These are phyloP conservation scores for Aspergillus taichungensis DNA, from an alignment of 495 filamentous ascomycete genomes.

Conservation along the genomic window DNA sequence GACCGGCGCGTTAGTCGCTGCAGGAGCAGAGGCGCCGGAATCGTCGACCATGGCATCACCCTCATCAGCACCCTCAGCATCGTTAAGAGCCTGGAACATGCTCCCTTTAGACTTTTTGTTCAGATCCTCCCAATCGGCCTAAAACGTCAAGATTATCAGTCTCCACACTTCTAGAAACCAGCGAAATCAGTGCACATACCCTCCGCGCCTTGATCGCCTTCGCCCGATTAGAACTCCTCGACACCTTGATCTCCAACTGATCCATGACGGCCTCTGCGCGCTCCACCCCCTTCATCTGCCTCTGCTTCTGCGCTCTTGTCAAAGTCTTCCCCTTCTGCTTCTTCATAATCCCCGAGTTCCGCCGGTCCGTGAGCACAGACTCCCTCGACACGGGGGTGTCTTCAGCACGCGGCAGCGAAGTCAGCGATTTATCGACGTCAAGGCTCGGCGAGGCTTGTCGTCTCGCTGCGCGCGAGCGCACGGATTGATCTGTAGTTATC, in stretches of 20 bases:
- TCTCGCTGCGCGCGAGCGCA: constrained; percentile 65
- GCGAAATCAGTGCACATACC: constrained; percentile 17
- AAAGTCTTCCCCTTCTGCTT: constrained; percentile 54
- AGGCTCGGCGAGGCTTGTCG: constrained; percentile 63
- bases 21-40: constrained; percentile 6
- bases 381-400: constrained; percentile 43
- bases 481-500: constrained; percentile 26
- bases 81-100: constrained; percentile 22
- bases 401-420: constrained; percentile 46
- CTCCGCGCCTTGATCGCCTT: constrained; percentile 45
- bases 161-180: neutral
- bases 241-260: constrained; percentile 59
- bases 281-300: constrained; percentile 65
- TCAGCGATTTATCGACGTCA: constrained; percentile 68
- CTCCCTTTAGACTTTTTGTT: constrained; percentile 25
- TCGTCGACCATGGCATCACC: constrained; percentile 29
- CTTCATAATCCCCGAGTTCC: constrained; percentile 55
- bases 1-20: neutral
- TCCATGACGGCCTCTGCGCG: constrained; percentile 63
- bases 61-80: constrained; percentile 16
- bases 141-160: constrained; percentile 11
- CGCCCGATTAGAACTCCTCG: constrained; percentile 52
- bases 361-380: constrained; percentile 49
- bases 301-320: constrained; percentile 53
- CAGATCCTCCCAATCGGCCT: constrained; percentile 37